Conservation (phyloP, 2,329 filamentous ascomycete genomes). For the Fusarium sp. region DNA sequence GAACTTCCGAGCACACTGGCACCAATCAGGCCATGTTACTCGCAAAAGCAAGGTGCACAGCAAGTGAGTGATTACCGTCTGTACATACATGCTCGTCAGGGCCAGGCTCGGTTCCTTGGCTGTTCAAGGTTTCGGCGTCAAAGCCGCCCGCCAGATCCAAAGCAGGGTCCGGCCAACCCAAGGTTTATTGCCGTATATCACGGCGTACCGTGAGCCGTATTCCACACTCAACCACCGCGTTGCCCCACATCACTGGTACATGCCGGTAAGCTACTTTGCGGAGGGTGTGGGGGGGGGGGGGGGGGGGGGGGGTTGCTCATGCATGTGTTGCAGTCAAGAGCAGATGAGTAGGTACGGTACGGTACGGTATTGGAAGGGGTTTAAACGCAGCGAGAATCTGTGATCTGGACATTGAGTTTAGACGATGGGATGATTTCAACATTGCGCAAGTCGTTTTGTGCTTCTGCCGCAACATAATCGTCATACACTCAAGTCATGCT, state of each 20-base stretch:
- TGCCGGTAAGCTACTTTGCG: not conserved
- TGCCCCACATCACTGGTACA: slow-evolving; percentile 1
- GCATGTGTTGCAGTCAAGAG: not conserved
- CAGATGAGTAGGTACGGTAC: not conserved
- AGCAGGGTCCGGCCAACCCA: slow-evolving; percentile 27
- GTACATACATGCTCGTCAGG: slow-evolving; percentile 1
- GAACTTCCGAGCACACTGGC: slow-evolving; percentile 18
- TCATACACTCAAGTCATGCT: slow-evolving; percentile 1
- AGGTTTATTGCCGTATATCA: slow-evolving; percentile 33
- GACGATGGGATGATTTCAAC: no score
- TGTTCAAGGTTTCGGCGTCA: slow-evolving; percentile 29
- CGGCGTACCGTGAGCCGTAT: slow-evolving; percentile 33
- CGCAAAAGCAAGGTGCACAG: slow-evolving; percentile 42
- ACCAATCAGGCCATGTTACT: slow-evolving; percentile 37
- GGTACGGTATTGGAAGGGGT: not conserved
- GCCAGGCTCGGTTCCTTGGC: slow-evolving; percentile 36
- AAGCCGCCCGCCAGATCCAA: slow-evolving; percentile 36
- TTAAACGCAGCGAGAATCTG: not conserved
- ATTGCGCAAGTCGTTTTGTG: no score
- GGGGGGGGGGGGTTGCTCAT: not conserved
- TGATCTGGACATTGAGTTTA: not conserved
- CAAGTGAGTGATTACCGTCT: not conserved
- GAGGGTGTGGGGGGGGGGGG: not conserved
- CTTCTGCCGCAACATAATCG: not conserved
- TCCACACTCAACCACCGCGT: slow-evolving; percentile 34